Conservation (phyloP, 2,329 filamentous ascomycete species). For the Aspergillus sp. region DNA sequence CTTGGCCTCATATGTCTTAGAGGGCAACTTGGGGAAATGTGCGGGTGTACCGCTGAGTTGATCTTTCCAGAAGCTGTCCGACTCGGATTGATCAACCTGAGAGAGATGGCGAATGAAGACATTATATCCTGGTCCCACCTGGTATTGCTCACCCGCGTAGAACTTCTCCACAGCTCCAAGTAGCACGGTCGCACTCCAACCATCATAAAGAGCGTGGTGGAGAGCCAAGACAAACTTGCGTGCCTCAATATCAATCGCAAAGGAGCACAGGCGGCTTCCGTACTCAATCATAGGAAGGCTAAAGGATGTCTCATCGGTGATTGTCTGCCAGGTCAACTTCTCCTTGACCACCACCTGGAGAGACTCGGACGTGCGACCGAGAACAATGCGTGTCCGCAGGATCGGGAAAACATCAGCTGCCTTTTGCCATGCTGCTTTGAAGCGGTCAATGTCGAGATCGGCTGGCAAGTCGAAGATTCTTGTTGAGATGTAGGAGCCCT, state of each 20-base stretch:
- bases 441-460: slow-evolving; percentile 8
- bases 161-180: neutral
- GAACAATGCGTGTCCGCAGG: neutral
- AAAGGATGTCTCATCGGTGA: neutral
- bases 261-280: slow-evolving; percentile 7
- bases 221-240: slow-evolving; percentile 17
- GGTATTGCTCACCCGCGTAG: neutral
- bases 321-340: neutral
- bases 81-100: neutral
- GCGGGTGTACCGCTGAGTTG: neutral
- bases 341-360: neutral
- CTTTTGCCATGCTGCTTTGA: neutral
- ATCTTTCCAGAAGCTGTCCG: neutral
- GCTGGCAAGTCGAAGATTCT: slow-evolving; percentile 14
- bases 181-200: neutral
- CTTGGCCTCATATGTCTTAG: neutral
- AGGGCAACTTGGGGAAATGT: neutral
- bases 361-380: neutral
- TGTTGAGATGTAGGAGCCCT: slow-evolving; percentile 5
- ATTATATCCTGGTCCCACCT: neutral
- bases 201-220: slow-evolving; percentile 16
- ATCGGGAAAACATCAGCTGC: neutral
- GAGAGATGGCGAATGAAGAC: neutral
- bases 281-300: slow-evolving; percentile 4
- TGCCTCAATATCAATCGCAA: neutral